phyloP scores from a whole-genome alignment of 768 basidiomycete genomes.

The Solioccasus polychromus region DNA sequence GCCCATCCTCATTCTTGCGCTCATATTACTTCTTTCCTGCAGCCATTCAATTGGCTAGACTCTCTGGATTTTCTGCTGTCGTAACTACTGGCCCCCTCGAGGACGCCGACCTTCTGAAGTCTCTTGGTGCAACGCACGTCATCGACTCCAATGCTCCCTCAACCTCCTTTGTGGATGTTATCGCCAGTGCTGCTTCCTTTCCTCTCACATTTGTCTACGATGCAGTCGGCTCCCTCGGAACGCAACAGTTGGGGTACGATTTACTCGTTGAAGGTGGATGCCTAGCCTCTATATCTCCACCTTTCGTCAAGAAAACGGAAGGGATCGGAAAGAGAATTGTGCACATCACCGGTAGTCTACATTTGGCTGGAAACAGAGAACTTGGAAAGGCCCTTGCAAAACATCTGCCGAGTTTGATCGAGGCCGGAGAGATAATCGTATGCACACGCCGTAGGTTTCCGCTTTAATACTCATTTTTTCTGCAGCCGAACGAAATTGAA shows the following conservation, averaged over 20 bases:
- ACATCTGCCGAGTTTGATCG: not conserved
- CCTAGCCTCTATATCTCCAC: slow-evolving; percentile 5
- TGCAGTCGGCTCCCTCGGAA: slow-evolving; percentile 25
- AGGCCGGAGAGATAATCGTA: slow-evolving; percentile 1
- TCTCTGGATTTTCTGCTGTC: slow-evolving; percentile 31
- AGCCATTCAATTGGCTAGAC: slow-evolving; percentile 30
- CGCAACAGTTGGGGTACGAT: slow-evolving; percentile 30
- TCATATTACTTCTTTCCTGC: not conserved
- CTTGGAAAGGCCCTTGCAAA: no score
- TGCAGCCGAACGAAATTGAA: not conserved
- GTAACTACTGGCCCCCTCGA: slow-evolving; percentile 35
- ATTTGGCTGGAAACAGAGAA: no score
- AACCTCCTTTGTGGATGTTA: not conserved
- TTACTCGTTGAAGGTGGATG: slow-evolving; percentile 25
- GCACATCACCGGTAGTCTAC: no score
- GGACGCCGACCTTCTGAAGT: slow-evolving; percentile 26
- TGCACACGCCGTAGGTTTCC: no score
- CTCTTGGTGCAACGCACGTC: slow-evolving; percentile 33
- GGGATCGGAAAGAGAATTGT: slow-evolving; percentile 4
- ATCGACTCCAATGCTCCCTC: slow-evolving; percentile 25
- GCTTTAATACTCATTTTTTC: not conserved
- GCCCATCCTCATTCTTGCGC: not conserved
- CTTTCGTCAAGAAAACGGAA: not conserved
- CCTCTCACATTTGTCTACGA: slow-evolving; percentile 15
- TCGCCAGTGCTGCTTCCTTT: not conserved